phyloP scores from a whole-genome alignment of 345 rosid species.

The Triadica sebifera region DNA sequence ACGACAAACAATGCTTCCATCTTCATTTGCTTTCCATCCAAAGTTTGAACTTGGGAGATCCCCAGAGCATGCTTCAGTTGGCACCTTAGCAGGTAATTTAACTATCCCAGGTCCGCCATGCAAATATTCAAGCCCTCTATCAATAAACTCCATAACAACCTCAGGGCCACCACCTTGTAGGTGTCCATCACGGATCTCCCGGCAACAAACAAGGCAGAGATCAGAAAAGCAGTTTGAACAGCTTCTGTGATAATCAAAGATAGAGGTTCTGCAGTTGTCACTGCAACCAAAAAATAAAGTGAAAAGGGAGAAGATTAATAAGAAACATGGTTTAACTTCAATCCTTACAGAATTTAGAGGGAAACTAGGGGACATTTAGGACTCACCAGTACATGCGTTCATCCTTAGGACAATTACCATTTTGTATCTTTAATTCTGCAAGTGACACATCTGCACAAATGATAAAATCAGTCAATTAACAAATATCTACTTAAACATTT shows the following conservation, averaged over 20 bases:
- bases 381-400: conserved; percentile 18
- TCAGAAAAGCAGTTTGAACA: conserved; percentile 29
- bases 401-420: conserved; percentile 9
- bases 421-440: conserved; percentile 9
- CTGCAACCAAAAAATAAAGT: conserved; percentile 26
- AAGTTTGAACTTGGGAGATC: not conserved
- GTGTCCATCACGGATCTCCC: conserved; percentile 24
- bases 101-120: conserved; percentile 37
- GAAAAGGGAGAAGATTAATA: not conserved
- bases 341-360: not conserved
- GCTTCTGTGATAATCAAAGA: conserved; percentile 27
- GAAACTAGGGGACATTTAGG: not conserved
- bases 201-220: conserved; percentile 29
- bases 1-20: conserved; percentile 49
- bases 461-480: not conserved
- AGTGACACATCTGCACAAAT: not conserved
- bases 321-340: not conserved
- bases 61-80: conserved; percentile 11
- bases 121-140: conserved; percentile 11
- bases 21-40: conserved; percentile 52
- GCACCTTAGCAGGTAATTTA: not conserved
- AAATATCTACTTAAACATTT: not conserved
- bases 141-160: conserved; percentile 12
- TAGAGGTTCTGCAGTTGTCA: conserved; percentile 58
- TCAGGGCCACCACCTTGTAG: conserved; percentile 11